Evolutionary conservation across 1,139 yeast genomes (phyloP).

Genomic region (Sporopachydermia cereana): DNA sequence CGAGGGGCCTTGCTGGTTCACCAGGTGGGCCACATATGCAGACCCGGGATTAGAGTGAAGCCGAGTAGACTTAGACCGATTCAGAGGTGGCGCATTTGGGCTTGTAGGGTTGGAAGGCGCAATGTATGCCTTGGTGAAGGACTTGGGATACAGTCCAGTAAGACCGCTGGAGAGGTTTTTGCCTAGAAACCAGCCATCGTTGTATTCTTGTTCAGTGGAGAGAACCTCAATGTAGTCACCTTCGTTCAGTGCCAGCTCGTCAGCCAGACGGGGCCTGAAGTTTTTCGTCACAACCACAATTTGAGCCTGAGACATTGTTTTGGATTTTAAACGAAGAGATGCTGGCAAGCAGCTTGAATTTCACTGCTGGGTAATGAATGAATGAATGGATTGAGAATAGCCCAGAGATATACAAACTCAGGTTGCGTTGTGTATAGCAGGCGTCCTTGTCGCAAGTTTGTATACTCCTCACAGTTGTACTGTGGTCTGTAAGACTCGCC

Average conservation of each 20-base stretch:
- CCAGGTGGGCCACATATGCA: slow-evolving; percentile 1
- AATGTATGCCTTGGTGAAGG: slow-evolving; percentile 49
- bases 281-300: slow-evolving; percentile 56
- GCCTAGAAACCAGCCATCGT: slow-evolving; percentile 95
- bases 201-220: slow-evolving; percentile 85
- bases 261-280: slow-evolving; percentile 78
- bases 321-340: background rate
- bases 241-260: slow-evolving; percentile 65
- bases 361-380: too few relatives aligned
- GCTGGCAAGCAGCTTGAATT: too few relatives aligned
- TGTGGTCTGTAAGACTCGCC: too few relatives aligned
- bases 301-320: slow-evolving; percentile 12
- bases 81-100: background rate
- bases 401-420: too few relatives aligned
- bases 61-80: background rate
- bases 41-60: slow-evolving; percentile 5
- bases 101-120: slow-evolving; percentile 19
- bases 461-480: too few relatives aligned
- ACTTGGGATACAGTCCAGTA: slow-evolving; percentile 83
- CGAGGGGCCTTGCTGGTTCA: background rate
- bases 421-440: too few relatives aligned
- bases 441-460: too few relatives aligned
- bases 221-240: slow-evolving; percentile 86
- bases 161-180: slow-evolving; percentile 56
- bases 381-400: too few relatives aligned